Percentiles rank a stretch among this genome's conserved stretches.
Evolutionary conservation across 2,329 filamentous ascomycete species (phyloP).

Genomic region (Pseudopithomyces chartarum): DNA sequence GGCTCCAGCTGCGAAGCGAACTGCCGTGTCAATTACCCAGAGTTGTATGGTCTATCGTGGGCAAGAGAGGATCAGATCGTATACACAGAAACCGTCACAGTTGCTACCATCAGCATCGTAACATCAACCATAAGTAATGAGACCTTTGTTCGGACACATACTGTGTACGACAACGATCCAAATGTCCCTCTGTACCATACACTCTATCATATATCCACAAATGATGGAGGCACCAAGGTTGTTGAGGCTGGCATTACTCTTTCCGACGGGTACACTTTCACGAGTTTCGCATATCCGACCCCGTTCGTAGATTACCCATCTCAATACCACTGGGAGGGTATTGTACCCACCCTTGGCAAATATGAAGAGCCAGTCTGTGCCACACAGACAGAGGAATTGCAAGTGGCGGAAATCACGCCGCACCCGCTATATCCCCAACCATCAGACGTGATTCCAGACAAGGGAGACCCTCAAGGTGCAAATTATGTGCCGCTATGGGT

Average conservation of each 20-base stretch:
- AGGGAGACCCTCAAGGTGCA: slow-evolving; percentile 14
- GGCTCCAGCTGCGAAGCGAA: slow-evolving; percentile 5
- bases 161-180: slow-evolving; percentile 1
- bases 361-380: slow-evolving; percentile 10
- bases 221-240: slow-evolving; percentile 13
- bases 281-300: slow-evolving; percentile 20
- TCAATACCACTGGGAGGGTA: slow-evolving; percentile 23
- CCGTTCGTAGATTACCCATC: slow-evolving; percentile 20
- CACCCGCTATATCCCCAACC: slow-evolving; percentile 24
- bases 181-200: slow-evolving; percentile 12
- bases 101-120: slow-evolving; percentile 18
- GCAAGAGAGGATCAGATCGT: slow-evolving; percentile 21
- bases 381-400: slow-evolving; percentile 14
- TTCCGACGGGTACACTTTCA: slow-evolving; percentile 2
- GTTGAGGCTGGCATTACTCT: slow-evolving; percentile 9
- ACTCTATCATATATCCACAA: slow-evolving; percentile 8
- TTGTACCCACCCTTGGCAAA: slow-evolving; percentile 19
- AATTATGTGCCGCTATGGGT: slow-evolving; percentile 16
- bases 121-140: slow-evolving; percentile 8
- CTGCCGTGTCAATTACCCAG: slow-evolving; percentile 11
- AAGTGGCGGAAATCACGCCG: slow-evolving; percentile 9
- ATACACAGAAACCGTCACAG: slow-evolving; percentile 20
- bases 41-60: slow-evolving; percentile 18
- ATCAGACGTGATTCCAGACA: slow-evolving; percentile 5
- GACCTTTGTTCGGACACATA: neutral